Evolutionary conservation across 2,329 filamentous ascomycete genomes (phyloP).

Genomic region (Tolypocladium ovalisporum): DNA sequence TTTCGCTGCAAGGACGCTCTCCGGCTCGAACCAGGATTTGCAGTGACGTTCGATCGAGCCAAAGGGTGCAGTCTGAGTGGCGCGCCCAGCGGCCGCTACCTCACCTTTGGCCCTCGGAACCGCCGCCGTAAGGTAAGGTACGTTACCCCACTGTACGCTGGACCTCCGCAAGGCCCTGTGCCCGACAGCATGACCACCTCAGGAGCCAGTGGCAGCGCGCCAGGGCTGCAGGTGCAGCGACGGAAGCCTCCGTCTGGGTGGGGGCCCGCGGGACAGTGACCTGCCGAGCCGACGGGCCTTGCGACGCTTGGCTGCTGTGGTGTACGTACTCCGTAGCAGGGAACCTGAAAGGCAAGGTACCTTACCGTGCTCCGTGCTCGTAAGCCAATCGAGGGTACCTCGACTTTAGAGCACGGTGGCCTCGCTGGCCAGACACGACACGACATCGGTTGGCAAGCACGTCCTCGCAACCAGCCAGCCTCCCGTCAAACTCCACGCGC

Average conservation of each 20-base stretch:
- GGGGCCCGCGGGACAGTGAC: background rate
- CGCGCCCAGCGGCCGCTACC: background rate
- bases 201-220: background rate
- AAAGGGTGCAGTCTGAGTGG: background rate
- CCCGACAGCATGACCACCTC: too few relatives aligned
- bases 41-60: background rate
- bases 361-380: background rate
- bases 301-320: background rate
- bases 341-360: background rate
- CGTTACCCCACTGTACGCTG: background rate
- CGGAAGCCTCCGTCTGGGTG: background rate
- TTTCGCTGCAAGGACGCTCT: background rate
- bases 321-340: too few relatives aligned
- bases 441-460: background rate
- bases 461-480: background rate
- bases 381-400: background rate
- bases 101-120: background rate
- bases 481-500: background rate
- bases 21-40: background rate
- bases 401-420: background rate
- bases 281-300: background rate
- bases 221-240: background rate
- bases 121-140: background rate
- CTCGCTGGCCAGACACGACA: background rate
- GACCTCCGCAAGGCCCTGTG: background rate